Evolutionary conservation across 768 basidiomycete species (phyloP), one percentile per base, ranked within the genome.

Genomic region (Rhizopogon salebrosus): DNA sequence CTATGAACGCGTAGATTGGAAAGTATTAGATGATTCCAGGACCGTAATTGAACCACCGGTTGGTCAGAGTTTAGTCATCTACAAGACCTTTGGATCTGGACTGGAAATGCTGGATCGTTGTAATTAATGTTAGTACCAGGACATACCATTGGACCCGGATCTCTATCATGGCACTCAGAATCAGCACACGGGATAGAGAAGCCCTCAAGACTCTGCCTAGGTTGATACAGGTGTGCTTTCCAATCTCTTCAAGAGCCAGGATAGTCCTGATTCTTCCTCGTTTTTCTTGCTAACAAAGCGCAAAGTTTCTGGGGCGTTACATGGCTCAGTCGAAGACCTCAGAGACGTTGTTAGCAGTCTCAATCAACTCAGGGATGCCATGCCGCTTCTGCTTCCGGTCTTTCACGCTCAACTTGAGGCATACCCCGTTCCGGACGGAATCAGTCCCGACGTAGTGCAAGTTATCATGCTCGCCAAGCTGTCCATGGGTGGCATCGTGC

Each of bases 1-100:
- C n/a, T n/a, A n/a, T n/a, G n/a, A n/a, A n/a, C n/a, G n/a, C n/a
- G n/a, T n/a, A n/a, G n/a, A n/a, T n/a, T n/a, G n/a, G n/a, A n/a
- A n/a, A n/a, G n/a, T n/a, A n/a, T n/a, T n/a, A n/a, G n/a, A n/a
- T n/a, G n/a, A n/a, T n/a, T n/a, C n/a, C n/a, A n/a, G n/a, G n/a
- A n/a, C n/a, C n/a, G n/a, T n/a, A n/a, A n/a, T n/a, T n/a, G n/a
- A n/a, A n/a, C n/a, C n/a, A n/a, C n/a, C n/a, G n/a, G n/a, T n/a
- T 27, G 18, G 38, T 39, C 20, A 20, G 38, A 39, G 38, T 46
- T 46, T 46, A 14, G 31, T 46, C 20, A 34, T 40, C 68, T 8
- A 57, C 55, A 11, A 59, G 67, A 39, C 71, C n/a, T n/a, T 49
- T 56, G 56, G 23, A 57, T 74, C 23, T 62, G n/a, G n/a, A n/a